Base-by-base conservation (phyloP, 2,329 filamentous ascomycete species). In the Calonectria fujianensis region DNA sequence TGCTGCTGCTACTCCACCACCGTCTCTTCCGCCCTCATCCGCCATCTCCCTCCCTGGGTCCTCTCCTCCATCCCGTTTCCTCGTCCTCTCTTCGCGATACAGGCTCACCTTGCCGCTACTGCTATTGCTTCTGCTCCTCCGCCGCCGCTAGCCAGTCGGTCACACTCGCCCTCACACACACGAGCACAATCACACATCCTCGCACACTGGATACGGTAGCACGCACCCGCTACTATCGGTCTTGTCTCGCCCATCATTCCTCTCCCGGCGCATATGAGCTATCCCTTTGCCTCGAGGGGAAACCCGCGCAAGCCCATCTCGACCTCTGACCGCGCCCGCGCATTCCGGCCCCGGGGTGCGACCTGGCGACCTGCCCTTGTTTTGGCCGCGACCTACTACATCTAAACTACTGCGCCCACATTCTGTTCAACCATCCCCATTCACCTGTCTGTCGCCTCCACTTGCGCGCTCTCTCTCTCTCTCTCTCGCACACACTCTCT, bases 161-260 rank as follows among this genome's bases (percentile, higher is more conserved):
- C 68, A 64, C 67, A 69, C 67, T 61, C 39, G 31, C 67, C 52
- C 67, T 61, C 67, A 61, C 57, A 52, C 52, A 61, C 54, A 52
- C 54, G 50, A 41, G 45, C 52, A 63, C 68, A 52, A 59, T 61
- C 32, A 73, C 73, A 65, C 52, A 65, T 72, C 70, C 70, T 61
- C 64, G 48, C 45, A 61, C 70, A 45, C 70, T 59, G 35, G 57
- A 52, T 54, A 68, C 64, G 29, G 54, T 63, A 65, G 65, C 72
- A 72, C 72, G 41, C 70, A 69, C 65, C 54, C 70, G 65, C 68
- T 74, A 73, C 74, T 73, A 70, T 54, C 52, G 61, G 61, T 41
- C 75, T 76, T 85, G 84, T 85, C 84, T 85, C 80, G 83, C 80
- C 76, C 82, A 74, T 82, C 84, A 85, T 85, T 85, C 84, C 82